Base-by-base conservation (phyloP, 805 yeast species). In the Komagataella phaffii region DNA sequence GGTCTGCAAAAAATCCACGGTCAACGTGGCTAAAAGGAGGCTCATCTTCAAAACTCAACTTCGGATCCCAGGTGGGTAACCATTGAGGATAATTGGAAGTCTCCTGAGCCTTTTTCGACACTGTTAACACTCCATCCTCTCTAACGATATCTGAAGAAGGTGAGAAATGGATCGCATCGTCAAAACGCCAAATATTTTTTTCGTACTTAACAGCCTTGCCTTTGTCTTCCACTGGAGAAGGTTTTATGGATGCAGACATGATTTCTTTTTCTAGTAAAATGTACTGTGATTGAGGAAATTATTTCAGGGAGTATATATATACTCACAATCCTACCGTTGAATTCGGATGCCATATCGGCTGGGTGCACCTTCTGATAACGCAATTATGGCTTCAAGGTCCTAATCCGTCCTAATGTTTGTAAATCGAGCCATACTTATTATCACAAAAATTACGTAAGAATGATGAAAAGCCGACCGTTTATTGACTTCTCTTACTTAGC, bases 1-100 rank as follows among this genome's bases (percentile, higher is more conserved):
- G 76, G 61, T 82, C 83, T 17, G 84, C 89, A 51, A 75, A 68
- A 24, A 69, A 63, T 12, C 83, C 89, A n/a, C 81, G 79, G 58
- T 84, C 90, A 36, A 64, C 64, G 59, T 70, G 75, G 59, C 76
- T 78, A 65, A 78, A 80, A 53, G 76, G 76, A 56, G 73, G 21
- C 14, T 30, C 51, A 23, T 45, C 47, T 50, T 46, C 45, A 19
- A 21, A n/a, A 24, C 50, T 24, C 36, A 24, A n/a, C 21, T 57
- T 57, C 8, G 58, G 57, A 50, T 63, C 60, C 71, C 70, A 68
- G 12, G 66, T 55, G 7, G 72, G 71, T 46, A 64, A 55, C 43
- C 51, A 65, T 7, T 61, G 64, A 10, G 63, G 63, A 54, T 56
- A 58, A n/a, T 59, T 53, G 3, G 62, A 49, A n/a, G 50, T 49